These are phyloP conservation scores for Zhuliangozyma parablackwelliae DNA, from an alignment of 1,139 yeast genomes.

Conservation along the genomic window DNA sequence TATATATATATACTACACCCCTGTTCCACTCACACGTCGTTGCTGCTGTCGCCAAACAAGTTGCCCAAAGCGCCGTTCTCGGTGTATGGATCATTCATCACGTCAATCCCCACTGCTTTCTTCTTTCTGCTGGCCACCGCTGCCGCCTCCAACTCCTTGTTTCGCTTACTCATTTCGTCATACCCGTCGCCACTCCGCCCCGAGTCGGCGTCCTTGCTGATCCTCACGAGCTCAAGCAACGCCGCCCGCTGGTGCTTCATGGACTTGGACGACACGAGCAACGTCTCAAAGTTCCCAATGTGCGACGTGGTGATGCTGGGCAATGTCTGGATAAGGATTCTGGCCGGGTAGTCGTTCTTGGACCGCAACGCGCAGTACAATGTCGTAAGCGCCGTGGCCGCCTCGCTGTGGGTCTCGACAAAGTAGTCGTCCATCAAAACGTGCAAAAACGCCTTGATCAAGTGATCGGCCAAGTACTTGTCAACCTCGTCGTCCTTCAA, in stretches of 20 bases:
- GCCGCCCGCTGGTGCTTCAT: conserved; percentile 73
- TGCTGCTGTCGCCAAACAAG: conserved; percentile 7
- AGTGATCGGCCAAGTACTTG: conserved; percentile 60
- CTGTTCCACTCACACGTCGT: no score
- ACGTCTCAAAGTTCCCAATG: conserved; percentile 53
- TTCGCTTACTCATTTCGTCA: conserved; percentile 41
- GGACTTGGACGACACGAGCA: conserved; percentile 56
- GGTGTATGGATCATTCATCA: conserved; percentile 63
- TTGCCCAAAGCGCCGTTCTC: conserved; percentile 55
- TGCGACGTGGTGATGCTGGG: conserved; percentile 43
- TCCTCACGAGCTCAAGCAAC: conserved; percentile 59
- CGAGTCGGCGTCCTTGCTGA: conserved; percentile 31
- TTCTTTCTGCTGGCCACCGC: conserved; percentile 28
- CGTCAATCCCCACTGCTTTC: conserved; percentile 40
- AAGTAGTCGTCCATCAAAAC: conserved; percentile 75
- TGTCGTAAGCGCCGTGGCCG: conserved; percentile 79
- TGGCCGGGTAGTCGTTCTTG: conserved; percentile 54
- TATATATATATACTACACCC: no score
- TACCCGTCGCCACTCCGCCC: conserved; percentile 16
- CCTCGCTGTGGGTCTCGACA: conserved; percentile 85
- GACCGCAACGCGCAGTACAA: conserved; percentile 70
- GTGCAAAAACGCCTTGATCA: conserved; percentile 43
- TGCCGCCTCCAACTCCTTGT: conserved; percentile 45
- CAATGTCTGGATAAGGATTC: conserved; percentile 41
- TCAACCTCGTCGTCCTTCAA: conserved; percentile 75